phyloP scores from a whole-genome alignment of 495 filamentous ascomycete genomes.

The Choiromyces venosus region DNA sequence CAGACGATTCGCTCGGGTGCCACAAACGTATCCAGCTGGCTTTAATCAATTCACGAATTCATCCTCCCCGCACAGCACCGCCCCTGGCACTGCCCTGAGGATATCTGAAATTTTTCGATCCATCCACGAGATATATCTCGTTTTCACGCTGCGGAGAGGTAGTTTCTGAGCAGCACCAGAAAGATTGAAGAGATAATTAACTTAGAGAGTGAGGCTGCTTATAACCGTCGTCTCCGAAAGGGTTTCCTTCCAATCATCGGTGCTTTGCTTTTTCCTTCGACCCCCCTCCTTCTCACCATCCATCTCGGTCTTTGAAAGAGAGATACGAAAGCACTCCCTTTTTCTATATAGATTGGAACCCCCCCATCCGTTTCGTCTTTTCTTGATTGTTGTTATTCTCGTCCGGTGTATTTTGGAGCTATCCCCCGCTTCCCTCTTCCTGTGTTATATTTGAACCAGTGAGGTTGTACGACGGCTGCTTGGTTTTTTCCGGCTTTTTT shows the following conservation, averaged over 20 bases:
- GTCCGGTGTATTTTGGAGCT: background rate
- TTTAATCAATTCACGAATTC: background rate
- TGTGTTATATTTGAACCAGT: slow-evolving; percentile 12
- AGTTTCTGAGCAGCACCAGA: background rate
- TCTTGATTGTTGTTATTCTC: background rate
- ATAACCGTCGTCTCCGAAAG: background rate
- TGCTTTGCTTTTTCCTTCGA: background rate
- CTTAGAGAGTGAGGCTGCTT: background rate
- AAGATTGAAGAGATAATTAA: background rate
- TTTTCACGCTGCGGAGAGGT: background rate
- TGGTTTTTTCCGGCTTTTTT: slow-evolving; percentile 12
- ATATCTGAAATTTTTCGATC: background rate
- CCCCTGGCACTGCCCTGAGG: slow-evolving; percentile 12
- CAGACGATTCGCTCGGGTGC: slow-evolving; percentile 6
- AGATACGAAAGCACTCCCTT: slow-evolving; percentile 2
- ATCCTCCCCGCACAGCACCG: slow-evolving; percentile 2
- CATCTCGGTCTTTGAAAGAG: background rate
- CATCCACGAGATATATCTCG: background rate
- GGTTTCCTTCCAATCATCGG: background rate
- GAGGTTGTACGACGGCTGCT: slow-evolving; percentile 17
- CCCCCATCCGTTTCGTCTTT: background rate
- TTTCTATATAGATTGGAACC: background rate
- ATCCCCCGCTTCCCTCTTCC: background rate
- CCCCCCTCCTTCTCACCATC: background rate
- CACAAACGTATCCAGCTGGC: slow-evolving; percentile 12